Base-by-base conservation (phyloP, 2,329 filamentous ascomycete species). In the Fusarium newnesense region DNA sequence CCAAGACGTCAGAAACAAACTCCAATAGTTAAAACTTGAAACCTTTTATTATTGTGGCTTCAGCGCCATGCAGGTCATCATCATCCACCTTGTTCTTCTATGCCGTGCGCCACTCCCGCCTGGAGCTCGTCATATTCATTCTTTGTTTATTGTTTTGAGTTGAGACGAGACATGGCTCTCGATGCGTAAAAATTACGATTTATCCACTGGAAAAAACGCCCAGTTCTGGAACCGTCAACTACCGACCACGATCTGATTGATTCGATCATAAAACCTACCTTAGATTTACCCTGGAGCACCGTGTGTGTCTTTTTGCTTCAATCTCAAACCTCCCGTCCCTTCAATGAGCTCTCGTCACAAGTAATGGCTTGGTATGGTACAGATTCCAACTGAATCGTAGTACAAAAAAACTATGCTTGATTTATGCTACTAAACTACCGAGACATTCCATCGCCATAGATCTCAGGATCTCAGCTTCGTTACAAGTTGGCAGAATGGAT, bases 51-150 rank as follows among this genome's bases (percentile, higher is more conserved):
- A 37, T 43, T 39, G 70, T 64, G 67, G 71, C 70, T 73, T 57
- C 30, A 68, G 4, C 44, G 40, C 61, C 67, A 44, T 44, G 50
- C 28, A 64, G 62, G 30, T 34, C 54, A 47, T 56, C 63, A 28
- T 62, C 63, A 28, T 62, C 60, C 63, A 60, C 54, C 47, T 44
- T 37, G 39, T 64, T 39, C 32, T 32, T 6, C 8, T 30, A 19
- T 42, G 32, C 24, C 49, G 36, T 44, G 43, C 64, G 71, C 67
- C 71, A 74, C 71, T 72, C 71, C 71, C 71, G 71, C 56, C 21
- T 47, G 10, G 12, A n/a, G 40, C 37, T 54, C 50, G 40, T 28
- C 44, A 26, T 47, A 28, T 50, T 21, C 24, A 28, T 46, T 21
- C 24, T 24, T 46, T 63, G 43, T 58, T 37, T n/a, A 44, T 65